phyloP scores from a whole-genome alignment of 257 asterid genomes.

The Solanum bukasovii region DNA sequence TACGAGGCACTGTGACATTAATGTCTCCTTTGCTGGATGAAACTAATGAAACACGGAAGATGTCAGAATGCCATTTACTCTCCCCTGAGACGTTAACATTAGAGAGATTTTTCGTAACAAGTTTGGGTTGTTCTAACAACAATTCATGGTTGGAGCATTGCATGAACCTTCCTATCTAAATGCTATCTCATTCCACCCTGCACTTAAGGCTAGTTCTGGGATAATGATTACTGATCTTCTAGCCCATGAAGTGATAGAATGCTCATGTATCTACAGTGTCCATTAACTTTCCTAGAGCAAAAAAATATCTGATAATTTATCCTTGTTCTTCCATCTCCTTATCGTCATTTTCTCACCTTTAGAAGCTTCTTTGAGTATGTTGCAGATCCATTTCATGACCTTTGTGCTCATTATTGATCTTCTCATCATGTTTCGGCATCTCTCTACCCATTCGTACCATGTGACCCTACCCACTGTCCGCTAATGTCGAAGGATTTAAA shows the following conservation, averaged over 20 bases:
- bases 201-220: neutral
- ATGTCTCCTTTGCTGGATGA: neutral
- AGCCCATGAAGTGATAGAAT: neutral
- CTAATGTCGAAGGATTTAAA: neutral
- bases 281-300: neutral
- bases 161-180: neutral
- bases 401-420: neutral
- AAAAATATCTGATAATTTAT: no score
- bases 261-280: neutral
- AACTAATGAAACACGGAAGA: neutral
- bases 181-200: neutral
- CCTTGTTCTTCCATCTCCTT: neutral
- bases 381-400: neutral
- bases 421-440: neutral
- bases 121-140: neutral
- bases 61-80: neutral
- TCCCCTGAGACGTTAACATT: neutral
- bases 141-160: neutral
- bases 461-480: neutral
- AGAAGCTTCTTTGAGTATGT: neutral
- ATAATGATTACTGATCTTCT: neutral
- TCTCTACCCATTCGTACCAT: neutral
- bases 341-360: neutral
- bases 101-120: neutral
- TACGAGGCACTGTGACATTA: neutral